Evolutionary conservation across 129 eudicot species (phyloP).

Genomic region (Kitagawia praeruptora): DNA sequence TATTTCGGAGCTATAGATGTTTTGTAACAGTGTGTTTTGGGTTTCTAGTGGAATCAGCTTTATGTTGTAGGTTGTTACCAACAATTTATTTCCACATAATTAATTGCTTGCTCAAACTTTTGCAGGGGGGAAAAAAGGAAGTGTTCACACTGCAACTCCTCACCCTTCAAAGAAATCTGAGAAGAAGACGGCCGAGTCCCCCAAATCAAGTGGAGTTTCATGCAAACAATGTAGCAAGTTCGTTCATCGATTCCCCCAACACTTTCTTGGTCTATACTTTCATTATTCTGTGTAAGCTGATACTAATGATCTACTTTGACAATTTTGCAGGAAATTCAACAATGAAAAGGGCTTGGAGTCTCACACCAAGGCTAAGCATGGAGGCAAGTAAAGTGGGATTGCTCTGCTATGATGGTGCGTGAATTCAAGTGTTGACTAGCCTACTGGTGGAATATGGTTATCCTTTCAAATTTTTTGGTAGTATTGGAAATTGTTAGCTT

Average conservation of each 20-base stretch:
- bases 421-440: not conserved
- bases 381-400: conserved; percentile 13
- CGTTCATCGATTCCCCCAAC: not conserved
- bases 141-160: conserved; percentile 33
- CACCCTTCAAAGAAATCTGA: conserved; percentile 27
- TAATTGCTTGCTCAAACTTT: not conserved
- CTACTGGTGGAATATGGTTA: not conserved
- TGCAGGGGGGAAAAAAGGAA: conserved; percentile 40
- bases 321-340: conserved; percentile 17
- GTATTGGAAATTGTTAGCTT: not conserved
- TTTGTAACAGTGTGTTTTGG: not conserved
- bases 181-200: conserved; percentile 20
- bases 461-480: not conserved
- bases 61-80: not conserved
- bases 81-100: not conserved
- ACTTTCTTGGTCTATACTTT: not conserved
- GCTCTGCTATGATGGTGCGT: not conserved
- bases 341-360: conserved; percentile 19
- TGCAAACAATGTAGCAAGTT: conserved; percentile 25
- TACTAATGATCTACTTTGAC: not conserved
- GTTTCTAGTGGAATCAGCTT: not conserved
- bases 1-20: not conserved
- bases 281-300: not conserved
- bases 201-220: conserved; percentile 21
- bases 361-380: conserved; percentile 27